These are phyloP conservation scores for Platanus orientalis DNA, from an alignment of 164 flowering plant genomes.

Conservation along the genomic window DNA sequence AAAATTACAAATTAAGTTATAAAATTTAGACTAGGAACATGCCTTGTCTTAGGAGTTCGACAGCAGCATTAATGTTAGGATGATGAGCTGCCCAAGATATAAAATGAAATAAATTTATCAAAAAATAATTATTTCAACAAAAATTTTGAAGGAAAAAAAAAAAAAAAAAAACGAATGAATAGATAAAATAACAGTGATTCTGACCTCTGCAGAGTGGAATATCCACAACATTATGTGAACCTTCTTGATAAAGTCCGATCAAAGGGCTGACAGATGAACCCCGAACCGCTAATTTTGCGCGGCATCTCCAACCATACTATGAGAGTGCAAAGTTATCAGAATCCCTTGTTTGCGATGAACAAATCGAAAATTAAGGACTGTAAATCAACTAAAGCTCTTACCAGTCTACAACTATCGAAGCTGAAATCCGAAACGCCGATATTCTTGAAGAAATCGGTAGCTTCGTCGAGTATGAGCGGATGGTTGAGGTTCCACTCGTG, in stretches of 20 bases:
- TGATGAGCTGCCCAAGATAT: constrained; percentile 71
- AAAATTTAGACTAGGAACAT: not conserved
- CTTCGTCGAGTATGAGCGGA: constrained; percentile 61
- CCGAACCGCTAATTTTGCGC: constrained; percentile 90
- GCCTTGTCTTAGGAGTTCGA: constrained; percentile 75
- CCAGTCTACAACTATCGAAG: constrained; percentile 67
- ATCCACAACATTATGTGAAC: constrained; percentile 79
- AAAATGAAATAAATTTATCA: not conserved
- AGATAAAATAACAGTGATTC: constrained; percentile 3
- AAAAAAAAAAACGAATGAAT: not conserved
- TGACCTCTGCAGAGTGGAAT: constrained; percentile 86
- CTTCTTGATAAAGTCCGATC: constrained; percentile 86
- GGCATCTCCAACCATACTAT: constrained; percentile 95
- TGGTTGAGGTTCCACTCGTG: constrained; percentile 73
- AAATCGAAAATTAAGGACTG: not conserved
- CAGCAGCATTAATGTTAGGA: constrained; percentile 85
- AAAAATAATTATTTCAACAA: no score
- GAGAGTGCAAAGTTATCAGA: not conserved
- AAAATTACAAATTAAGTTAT: no score
- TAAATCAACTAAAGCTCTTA: constrained; percentile 11
- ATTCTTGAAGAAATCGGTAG: constrained; percentile 48
- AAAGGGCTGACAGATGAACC: constrained; percentile 64
- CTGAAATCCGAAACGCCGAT: constrained; percentile 57
- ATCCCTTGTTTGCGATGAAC: not conserved
- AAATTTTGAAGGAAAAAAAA: no score